Percentiles rank a stretch among this genome's conserved stretches.
phyloP scores from a whole-genome alignment of 768 basidiomycete species.

The Lentinula edodes region DNA sequence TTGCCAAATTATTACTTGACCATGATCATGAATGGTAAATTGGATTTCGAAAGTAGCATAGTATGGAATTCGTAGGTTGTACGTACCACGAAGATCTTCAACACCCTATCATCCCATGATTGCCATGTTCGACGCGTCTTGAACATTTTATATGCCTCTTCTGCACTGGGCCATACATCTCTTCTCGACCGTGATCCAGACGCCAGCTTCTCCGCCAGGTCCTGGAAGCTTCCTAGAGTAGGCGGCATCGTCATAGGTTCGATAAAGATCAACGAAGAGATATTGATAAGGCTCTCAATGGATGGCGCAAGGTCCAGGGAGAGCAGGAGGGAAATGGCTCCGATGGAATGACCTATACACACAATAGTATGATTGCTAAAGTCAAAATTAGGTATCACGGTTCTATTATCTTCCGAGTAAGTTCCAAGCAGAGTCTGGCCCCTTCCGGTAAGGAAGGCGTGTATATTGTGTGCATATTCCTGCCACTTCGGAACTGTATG shows the following conservation, averaged over 20 bases:
- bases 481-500: conserved; percentile 41
- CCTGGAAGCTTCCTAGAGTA: background rate
- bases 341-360: conserved; percentile 54
- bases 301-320: background rate
- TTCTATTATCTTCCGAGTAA: conserved; percentile 12
- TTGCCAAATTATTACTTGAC: too few relatives aligned
- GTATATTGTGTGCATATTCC: conserved; percentile 43
- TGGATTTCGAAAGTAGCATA: too few relatives aligned
- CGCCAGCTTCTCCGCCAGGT: background rate
- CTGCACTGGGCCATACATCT: conserved; percentile 47
- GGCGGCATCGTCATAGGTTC: conserved; percentile 38
- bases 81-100: conserved; percentile 37
- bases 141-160: conserved; percentile 37
- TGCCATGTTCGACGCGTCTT: conserved; percentile 35
- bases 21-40: too few relatives aligned
- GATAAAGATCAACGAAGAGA: conserved; percentile 30
- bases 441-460: conserved; percentile 41
- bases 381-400: background rate
- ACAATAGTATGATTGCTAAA: conserved; percentile 33
- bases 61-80: background rate
- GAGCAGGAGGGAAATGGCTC: conserved; percentile 20
- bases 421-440: conserved; percentile 41
- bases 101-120: conserved; percentile 44
- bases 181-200: conserved; percentile 11
- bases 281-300: conserved; percentile 24